These are phyloP conservation scores for Exophiala viscosa DNA, from an alignment of 2,329 filamentous ascomycete genomes.

Conservation along the genomic window DNA sequence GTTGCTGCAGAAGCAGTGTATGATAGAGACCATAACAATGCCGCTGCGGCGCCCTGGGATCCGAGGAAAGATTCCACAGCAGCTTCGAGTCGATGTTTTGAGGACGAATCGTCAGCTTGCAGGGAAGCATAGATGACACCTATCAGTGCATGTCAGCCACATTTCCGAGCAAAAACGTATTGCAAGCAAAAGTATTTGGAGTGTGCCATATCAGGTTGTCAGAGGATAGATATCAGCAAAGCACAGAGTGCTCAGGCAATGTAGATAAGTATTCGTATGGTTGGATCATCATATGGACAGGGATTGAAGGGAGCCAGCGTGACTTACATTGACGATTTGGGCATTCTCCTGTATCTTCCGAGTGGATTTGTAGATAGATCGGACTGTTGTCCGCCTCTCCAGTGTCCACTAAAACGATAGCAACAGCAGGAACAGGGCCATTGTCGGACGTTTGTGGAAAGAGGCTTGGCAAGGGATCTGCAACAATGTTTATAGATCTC, in stretches of 20 bases:
- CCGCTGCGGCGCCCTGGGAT: conserved; percentile 1
- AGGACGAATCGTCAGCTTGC: conserved; percentile 1
- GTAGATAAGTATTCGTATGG: conserved; percentile 97
- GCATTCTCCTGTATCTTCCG: conserved; percentile 89
- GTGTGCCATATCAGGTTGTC: conserved; percentile 71
- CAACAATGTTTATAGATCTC: conserved; percentile 62
- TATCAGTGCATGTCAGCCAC: conserved; percentile 32
- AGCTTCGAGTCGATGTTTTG: conserved; percentile 14
- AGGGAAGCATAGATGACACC: conserved; percentile 58
- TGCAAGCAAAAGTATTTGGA: conserved; percentile 19
- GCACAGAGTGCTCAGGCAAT: conserved; percentile 80
- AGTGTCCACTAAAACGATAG: conserved; percentile 40
- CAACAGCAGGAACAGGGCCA: conserved; percentile 69
- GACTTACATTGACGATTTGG: conserved; percentile 84
- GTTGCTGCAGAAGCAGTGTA: conserved; percentile 50
- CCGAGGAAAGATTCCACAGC: conserved; percentile 18
- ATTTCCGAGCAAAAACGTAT: conserved; percentile 4
- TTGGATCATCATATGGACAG: conserved; percentile 72
- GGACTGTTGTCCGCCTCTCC: conserved; percentile 39
- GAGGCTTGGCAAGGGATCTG: conserved; percentile 60
- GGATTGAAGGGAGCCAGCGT: conserved; percentile 14
- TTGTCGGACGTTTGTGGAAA: conserved; percentile 73
- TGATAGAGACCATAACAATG: conserved; percentile 26
- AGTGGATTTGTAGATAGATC: conserved; percentile 67
- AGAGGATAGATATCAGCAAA: conserved; percentile 85